These are phyloP conservation scores for Pythium oligandrum DNA, from an alignment of 352 stramenopile genomes.

Conservation along the genomic window DNA sequence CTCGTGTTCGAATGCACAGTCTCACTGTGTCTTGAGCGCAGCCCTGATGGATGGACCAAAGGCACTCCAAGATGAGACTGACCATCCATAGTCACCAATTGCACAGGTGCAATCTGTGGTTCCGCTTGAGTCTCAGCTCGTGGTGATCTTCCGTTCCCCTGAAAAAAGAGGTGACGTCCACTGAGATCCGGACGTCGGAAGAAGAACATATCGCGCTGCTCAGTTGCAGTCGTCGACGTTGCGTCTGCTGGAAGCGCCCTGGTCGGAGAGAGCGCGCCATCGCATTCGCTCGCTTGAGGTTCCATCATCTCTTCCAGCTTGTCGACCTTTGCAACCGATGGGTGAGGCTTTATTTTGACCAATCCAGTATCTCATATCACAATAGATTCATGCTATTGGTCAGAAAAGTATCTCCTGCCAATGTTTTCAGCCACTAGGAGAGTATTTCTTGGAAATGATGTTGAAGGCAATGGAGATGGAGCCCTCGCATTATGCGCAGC, in stretches of 20 bases:
- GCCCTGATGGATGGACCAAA: background rate
- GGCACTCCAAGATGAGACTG: slow-evolving; percentile 37
- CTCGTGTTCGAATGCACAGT: background rate
- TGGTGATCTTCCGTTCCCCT: slow-evolving; percentile 15
- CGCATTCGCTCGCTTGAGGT: background rate
- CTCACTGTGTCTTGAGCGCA: background rate
- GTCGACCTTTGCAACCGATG: no score
- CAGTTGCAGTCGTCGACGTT: background rate
- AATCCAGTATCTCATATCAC: no score
- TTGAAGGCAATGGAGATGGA: no score
- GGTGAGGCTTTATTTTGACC: no score
- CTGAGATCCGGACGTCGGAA: slow-evolving; percentile 40
- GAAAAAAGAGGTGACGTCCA: slow-evolving; percentile 35
- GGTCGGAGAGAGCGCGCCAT: background rate
- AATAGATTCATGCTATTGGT: no score
- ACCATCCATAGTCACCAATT: slow-evolving; percentile 45
- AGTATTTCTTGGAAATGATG: no score
- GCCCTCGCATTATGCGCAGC: no score
- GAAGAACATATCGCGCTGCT: slow-evolving; percentile 37
- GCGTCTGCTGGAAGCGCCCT: background rate
- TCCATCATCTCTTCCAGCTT: no score
- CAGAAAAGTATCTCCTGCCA: no score
- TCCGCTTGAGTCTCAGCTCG: slow-evolving; percentile 4
- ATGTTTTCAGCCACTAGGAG: no score
- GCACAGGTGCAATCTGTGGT: slow-evolving; percentile 15